These are phyloP conservation scores for Geopyxis carbonaria DNA, from an alignment of 495 filamentous ascomycete species.

Conservation along the genomic window DNA sequence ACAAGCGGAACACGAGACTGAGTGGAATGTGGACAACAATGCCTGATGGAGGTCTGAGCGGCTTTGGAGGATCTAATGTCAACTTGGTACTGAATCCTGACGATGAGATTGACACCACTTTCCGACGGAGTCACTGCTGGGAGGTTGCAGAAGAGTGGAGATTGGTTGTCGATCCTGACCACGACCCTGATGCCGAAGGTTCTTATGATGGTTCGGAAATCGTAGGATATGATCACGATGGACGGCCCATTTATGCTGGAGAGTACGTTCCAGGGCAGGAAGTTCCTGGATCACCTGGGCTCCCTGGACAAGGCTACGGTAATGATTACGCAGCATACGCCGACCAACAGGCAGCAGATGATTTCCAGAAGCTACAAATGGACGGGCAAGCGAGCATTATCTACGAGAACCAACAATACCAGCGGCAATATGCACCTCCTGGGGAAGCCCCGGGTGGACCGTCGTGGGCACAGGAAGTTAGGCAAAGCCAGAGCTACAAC, in stretches of 20 bases:
- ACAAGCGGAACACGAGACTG: constrained; percentile 40
- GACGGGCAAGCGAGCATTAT: neutral
- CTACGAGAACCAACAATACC: neutral
- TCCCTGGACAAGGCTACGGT: neutral
- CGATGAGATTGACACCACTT: constrained; percentile 77
- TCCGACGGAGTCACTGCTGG: constrained; percentile 88
- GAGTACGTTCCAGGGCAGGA: constrained; percentile 1
- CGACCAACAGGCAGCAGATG: neutral
- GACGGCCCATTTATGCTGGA: neutral
- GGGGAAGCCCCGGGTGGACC: neutral
- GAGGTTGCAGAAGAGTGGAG: constrained; percentile 39
- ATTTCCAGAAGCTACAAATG: neutral
- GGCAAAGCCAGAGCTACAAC: no score
- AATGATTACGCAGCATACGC: neutral
- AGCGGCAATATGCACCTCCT: neutral
- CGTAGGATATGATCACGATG: neutral
- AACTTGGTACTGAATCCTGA: constrained; percentile 27
- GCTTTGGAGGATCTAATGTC: constrained; percentile 48
- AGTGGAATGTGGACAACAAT: constrained; percentile 66
- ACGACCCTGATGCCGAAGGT: neutral
- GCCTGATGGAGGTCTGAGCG: constrained; percentile 29
- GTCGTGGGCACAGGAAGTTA: no score
- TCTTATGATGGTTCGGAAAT: neutral
- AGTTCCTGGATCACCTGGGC: neutral
- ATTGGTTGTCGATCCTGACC: constrained; percentile 9